These are phyloP conservation scores for Candida ovalis DNA, from an alignment of 805 yeast species.

Conservation along the genomic window DNA sequence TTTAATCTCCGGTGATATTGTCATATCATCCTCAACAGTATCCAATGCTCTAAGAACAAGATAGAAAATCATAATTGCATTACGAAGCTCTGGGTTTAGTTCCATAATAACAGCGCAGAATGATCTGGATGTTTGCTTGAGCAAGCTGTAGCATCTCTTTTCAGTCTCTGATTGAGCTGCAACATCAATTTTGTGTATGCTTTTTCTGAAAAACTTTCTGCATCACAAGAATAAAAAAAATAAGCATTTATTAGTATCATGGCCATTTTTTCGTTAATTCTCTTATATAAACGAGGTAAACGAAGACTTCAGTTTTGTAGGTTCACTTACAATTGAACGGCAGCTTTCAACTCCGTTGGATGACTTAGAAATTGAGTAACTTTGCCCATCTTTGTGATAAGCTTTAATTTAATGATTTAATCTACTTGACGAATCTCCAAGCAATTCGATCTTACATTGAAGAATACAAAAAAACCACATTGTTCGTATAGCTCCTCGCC, in stretches of 20 bases:
- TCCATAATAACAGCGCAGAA: conserved; percentile 93
- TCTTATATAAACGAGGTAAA: conserved; percentile 3
- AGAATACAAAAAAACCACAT: not conserved
- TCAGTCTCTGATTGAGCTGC: conserved; percentile 41
- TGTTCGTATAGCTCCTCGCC: no score
- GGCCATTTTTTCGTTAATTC: not conserved
- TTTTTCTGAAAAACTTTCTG: conserved; percentile 48
- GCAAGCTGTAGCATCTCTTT: conserved; percentile 61
- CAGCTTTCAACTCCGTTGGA: conserved; percentile 71
- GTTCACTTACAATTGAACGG: conserved; percentile 49
- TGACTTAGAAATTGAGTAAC: conserved; percentile 54
- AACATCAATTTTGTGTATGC: conserved; percentile 46
- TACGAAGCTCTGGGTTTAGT: conserved; percentile 83
- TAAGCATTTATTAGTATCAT: not conserved
- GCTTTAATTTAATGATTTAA: no score
- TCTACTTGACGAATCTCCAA: no score
- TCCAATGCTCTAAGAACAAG: conserved; percentile 86
- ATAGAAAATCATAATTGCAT: conserved; percentile 80
- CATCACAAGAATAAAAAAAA: conserved; percentile 1
- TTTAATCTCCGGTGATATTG: conserved; percentile 67
- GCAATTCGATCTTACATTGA: not conserved
- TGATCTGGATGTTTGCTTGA: conserved; percentile 76
- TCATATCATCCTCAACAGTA: conserved; percentile 95
- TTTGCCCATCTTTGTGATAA: conserved; percentile 50
- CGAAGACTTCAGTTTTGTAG: not conserved